phyloP scores from a whole-genome alignment of 805 yeast species.

The Saccharomycopsis guyanensis region DNA sequence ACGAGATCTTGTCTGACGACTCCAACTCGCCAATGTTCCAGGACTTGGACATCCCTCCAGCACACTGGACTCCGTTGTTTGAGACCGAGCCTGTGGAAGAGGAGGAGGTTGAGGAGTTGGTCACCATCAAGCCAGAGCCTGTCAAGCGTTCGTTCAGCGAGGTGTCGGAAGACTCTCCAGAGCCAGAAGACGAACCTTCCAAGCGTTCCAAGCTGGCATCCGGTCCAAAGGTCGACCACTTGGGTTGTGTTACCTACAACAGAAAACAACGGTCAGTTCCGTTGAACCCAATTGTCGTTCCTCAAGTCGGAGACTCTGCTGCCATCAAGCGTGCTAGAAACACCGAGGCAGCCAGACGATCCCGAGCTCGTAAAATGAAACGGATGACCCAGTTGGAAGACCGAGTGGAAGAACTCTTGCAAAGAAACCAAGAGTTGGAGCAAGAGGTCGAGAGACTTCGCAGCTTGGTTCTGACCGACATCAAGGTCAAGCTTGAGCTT shows the following conservation, averaged over 20 bases:
- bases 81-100: slow-evolving; percentile 29
- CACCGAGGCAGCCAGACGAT: slow-evolving; percentile 93
- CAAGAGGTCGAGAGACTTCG: slow-evolving; percentile 57
- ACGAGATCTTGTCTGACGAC: slow-evolving; percentile 37
- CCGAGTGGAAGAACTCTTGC: slow-evolving; percentile 57
- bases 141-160: slow-evolving; percentile 24
- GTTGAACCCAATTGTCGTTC: slow-evolving; percentile 56
- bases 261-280: slow-evolving; percentile 72
- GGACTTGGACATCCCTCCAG: slow-evolving; percentile 34
- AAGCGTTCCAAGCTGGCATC: slow-evolving; percentile 17
- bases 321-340: slow-evolving; percentile 88
- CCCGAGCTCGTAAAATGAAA: slow-evolving; percentile 87
- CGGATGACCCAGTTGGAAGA: slow-evolving; percentile 78
- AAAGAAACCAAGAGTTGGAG: slow-evolving; percentile 51
- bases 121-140: neutral
- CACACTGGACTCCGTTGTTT: slow-evolving; percentile 61
- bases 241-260: slow-evolving; percentile 70
- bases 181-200: slow-evolving; percentile 18
- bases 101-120: slow-evolving; percentile 18
- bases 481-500: slow-evolving; percentile 21
- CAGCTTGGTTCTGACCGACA: slow-evolving; percentile 30
- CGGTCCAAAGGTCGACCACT: slow-evolving; percentile 60
- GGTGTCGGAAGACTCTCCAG: slow-evolving; percentile 19
- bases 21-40: slow-evolving; percentile 57
- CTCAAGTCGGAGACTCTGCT: slow-evolving; percentile 53